A percentile compares a stretch with the other conserved stretches of the same genome.
Conservation (phyloP, 2,329 filamentous ascomycete genomes). For the Didymella sp. region DNA sequence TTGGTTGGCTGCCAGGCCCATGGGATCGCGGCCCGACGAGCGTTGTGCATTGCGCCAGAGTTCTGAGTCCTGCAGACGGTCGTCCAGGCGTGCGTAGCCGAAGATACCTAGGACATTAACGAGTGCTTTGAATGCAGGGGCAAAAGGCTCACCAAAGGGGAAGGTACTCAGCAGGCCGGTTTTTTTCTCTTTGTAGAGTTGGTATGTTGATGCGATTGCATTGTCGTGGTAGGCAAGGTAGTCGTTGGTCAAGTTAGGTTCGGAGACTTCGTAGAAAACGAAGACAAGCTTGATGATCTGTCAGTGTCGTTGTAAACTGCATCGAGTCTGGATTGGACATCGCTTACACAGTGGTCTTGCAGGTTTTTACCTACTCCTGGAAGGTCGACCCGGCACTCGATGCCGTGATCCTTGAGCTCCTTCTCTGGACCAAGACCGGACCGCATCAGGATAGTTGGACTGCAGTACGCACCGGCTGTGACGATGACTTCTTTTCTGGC, state of each 20-base stretch:
- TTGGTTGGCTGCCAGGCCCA: constrained; percentile 64
- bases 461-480: constrained; percentile 44
- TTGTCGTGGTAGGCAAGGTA: constrained; percentile 63
- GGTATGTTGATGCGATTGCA: constrained; percentile 58
- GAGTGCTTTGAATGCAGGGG: too few relatives aligned
- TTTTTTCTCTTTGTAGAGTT: constrained; percentile 65
- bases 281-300: constrained; percentile 53
- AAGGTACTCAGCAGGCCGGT: constrained; percentile 66
- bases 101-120: constrained; percentile 59
- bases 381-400: constrained; percentile 61
- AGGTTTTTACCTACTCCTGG: constrained; percentile 70
- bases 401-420: constrained; percentile 61
- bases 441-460: constrained; percentile 53
- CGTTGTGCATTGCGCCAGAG: constrained; percentile 62
- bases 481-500: constrained; percentile 46
- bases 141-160: constrained; percentile 61
- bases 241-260: constrained; percentile 64
- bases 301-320: not conserved
- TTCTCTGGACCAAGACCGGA: constrained; percentile 65
- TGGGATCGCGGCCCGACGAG: constrained; percentile 61
- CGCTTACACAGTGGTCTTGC: constrained; percentile 64
- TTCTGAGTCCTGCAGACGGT: constrained; percentile 62
- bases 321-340: not conserved
- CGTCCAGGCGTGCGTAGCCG: constrained; percentile 67
- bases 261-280: constrained; percentile 66